Percentiles rank a stretch among this genome's conserved stretches.
phyloP scores from a whole-genome alignment of 352 stramenopile genomes.

The Saprolegnia diclina region DNA sequence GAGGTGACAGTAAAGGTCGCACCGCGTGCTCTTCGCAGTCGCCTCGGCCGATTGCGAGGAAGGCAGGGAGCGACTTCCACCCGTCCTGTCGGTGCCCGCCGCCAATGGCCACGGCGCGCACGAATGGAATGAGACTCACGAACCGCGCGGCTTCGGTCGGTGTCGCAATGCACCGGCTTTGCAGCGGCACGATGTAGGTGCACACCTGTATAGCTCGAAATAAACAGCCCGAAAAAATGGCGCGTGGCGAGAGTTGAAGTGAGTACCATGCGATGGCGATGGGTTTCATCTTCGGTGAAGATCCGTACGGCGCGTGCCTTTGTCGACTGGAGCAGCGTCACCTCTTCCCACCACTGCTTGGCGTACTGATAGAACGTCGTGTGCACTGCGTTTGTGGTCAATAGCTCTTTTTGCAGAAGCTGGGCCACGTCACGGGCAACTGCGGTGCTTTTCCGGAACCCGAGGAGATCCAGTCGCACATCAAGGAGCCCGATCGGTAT shows the following conservation, averaged over 20 bases:
- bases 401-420: conserved; percentile 51
- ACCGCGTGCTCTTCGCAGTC: conserved; percentile 82
- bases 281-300: conserved; percentile 85
- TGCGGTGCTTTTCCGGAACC: conserved; percentile 43
- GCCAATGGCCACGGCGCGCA: conserved; percentile 46
- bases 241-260: background rate
- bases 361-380: conserved; percentile 77
- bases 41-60: conserved; percentile 67
- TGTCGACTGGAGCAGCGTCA: conserved; percentile 35
- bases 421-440: conserved; percentile 40
- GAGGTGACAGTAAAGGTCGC: background rate
- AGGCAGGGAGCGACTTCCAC: conserved; percentile 68
- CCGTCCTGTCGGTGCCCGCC: conserved; percentile 47
- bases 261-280: conserved; percentile 55
- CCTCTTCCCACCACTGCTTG: conserved; percentile 82
- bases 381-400: conserved; percentile 46
- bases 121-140: conserved; percentile 70
- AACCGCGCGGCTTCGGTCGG: conserved; percentile 83
- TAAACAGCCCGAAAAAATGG: background rate
- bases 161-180: conserved; percentile 41
- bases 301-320: conserved; percentile 52
- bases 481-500: conserved; percentile 55
- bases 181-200: conserved; percentile 71
- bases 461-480: conserved; percentile 56
- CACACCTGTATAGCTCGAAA: conserved; percentile 42